Evolutionary conservation across 192 early-diverging fungal species (phyloP).

Genomic region (Coemansia sp.): DNA sequence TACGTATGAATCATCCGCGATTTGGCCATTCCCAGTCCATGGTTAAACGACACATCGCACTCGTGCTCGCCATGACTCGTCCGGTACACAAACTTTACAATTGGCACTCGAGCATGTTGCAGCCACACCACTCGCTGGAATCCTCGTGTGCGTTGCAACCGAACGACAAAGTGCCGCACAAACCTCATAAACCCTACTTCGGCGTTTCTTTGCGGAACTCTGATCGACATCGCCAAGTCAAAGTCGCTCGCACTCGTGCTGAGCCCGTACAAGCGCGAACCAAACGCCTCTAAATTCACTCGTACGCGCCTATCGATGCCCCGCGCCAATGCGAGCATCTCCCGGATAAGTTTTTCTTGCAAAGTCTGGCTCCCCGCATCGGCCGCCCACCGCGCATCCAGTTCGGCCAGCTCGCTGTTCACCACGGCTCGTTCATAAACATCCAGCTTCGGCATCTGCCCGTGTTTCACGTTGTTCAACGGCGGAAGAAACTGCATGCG

Average conservation of each 20-base stretch:
- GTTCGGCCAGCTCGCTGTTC: conserved; percentile 4
- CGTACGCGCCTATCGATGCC: neutral
- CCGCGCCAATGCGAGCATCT: neutral
- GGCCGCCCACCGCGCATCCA: neutral
- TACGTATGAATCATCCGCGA: conserved; percentile 19
- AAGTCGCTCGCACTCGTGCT: conserved; percentile 23
- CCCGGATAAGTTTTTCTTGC: neutral
- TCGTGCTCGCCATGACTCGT: neutral
- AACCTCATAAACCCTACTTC: neutral
- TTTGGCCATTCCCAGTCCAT: conserved; percentile 20
- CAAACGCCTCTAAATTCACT: neutral
- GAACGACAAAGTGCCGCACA: neutral
- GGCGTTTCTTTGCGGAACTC: neutral
- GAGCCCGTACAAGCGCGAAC: conserved; percentile 28
- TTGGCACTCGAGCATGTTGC: conserved; percentile 29
- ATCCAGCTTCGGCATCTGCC: neutral
- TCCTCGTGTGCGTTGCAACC: neutral
- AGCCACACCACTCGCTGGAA: conserved; percentile 17
- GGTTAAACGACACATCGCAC: conserved; percentile 39
- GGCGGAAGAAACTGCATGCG: neutral
- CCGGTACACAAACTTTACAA: conserved; percentile 36
- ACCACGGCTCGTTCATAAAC: neutral
- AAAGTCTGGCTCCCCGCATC: neutral
- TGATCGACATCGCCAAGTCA: conserved; percentile 11
- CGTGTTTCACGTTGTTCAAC: neutral